Conservation (phyloP, 345 rosid genomes). For the Populus davidiana region DNA sequence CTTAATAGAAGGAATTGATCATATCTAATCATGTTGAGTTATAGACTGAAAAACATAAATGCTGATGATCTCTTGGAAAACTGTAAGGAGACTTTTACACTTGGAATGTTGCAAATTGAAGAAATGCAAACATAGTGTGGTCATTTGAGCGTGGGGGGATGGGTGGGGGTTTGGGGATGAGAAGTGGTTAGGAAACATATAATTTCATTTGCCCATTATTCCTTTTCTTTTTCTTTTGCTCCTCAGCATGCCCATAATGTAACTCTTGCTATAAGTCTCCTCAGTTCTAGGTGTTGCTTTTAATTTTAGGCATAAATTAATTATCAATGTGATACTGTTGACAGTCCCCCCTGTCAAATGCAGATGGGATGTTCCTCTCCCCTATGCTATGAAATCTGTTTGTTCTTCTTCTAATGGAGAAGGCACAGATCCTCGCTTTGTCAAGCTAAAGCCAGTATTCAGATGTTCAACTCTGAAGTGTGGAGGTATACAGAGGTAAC, state of each 20-base stretch:
- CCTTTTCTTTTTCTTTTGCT: no score
- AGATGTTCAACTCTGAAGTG: slow-evolving; percentile 43
- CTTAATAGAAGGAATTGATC: background rate
- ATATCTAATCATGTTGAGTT: background rate
- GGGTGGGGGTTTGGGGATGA: no score
- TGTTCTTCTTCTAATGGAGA: slow-evolving; percentile 53
- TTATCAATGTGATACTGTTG: slow-evolving; percentile 6
- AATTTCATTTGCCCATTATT: no score
- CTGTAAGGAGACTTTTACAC: background rate
- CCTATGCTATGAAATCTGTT: slow-evolving; percentile 44
- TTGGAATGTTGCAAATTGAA: background rate
- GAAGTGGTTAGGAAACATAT: no score
- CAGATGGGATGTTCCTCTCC: slow-evolving; percentile 98
- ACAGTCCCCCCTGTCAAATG: slow-evolving; percentile 30
- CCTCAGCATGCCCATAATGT: background rate
- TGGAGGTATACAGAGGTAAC: background rate
- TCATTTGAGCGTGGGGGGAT: no score
- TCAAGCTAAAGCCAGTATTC: slow-evolving; percentile 81
- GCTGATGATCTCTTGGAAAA: background rate
- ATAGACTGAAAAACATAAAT: background rate
- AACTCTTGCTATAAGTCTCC: background rate
- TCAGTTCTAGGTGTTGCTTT: background rate
- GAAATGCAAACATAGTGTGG: background rate
- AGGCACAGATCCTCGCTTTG: slow-evolving; percentile 82
- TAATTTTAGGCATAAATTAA: slow-evolving; percentile 7